phyloP scores from a whole-genome alignment of 345 rosid species.

The Gossypium herbaceum region DNA sequence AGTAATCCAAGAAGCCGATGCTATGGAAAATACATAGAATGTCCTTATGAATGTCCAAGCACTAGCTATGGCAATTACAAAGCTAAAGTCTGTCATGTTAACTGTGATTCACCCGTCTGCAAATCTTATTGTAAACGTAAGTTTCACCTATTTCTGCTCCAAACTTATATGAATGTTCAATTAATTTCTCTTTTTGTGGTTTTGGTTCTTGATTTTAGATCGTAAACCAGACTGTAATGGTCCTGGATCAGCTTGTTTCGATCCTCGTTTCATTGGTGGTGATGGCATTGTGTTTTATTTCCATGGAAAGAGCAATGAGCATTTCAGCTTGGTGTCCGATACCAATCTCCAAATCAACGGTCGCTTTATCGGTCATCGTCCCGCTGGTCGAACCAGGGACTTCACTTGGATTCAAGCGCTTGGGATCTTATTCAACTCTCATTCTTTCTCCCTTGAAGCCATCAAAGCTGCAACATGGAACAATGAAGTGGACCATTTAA shows the following conservation, averaged over 20 bases:
- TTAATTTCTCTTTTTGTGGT: background rate
- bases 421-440: background rate
- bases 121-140: slow-evolving; percentile 34
- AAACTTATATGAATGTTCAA: background rate
- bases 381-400: slow-evolving; percentile 39
- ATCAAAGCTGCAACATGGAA: slow-evolving; percentile 40
- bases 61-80: slow-evolving; percentile 21
- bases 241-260: slow-evolving; percentile 53
- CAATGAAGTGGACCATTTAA: slow-evolving; percentile 48
- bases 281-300: slow-evolving; percentile 55
- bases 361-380: slow-evolving; percentile 55
- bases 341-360: slow-evolving; percentile 43
- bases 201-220: slow-evolving; percentile 13
- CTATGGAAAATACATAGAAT: slow-evolving; percentile 19
- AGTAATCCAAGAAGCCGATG: slow-evolving; percentile 20
- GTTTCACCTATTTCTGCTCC: background rate
- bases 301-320: slow-evolving; percentile 49
- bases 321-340: slow-evolving; percentile 49
- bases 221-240: slow-evolving; percentile 37
- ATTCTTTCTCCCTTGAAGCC: background rate
- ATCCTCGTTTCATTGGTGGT: slow-evolving; percentile 55
- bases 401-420: slow-evolving; percentile 43
- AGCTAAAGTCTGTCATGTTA: slow-evolving; percentile 38
- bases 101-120: slow-evolving; percentile 40
- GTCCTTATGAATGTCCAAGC: slow-evolving; percentile 36